Conservation (phyloP, 176 grass and related monocot genomes). For the Triticum monococcum region DNA sequence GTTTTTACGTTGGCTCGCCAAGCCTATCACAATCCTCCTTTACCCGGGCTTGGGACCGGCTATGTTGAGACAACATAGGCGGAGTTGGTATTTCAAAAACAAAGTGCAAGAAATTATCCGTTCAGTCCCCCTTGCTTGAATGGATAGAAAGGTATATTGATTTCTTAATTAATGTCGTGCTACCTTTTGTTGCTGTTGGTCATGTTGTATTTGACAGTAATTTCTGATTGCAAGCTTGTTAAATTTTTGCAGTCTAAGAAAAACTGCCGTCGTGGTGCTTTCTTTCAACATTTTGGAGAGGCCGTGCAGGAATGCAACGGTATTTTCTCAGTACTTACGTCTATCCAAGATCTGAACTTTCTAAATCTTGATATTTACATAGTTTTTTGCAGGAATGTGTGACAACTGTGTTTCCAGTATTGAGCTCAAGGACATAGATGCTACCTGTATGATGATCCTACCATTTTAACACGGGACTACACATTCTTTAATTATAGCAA, state of each 20-base stretch:
- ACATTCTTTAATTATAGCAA: conserved; percentile 3
- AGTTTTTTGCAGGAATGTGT: conserved; percentile 49
- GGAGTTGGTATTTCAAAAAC: not conserved
- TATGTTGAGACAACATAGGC: no score
- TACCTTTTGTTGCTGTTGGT: not conserved
- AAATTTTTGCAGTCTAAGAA: conserved; percentile 61
- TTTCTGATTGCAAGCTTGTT: conserved; percentile 25
- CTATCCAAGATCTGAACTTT: conserved; percentile 5
- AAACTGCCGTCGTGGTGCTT: conserved; percentile 69
- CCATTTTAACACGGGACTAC: not conserved
- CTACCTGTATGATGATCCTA: conserved; percentile 40
- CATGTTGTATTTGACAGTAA: not conserved
- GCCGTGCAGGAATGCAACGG: conserved; percentile 76
- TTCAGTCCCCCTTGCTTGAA: not conserved
- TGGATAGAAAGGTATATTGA: not conserved
- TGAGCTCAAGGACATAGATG: conserved; percentile 50
- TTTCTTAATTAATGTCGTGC: not conserved
- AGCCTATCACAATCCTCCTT: no score
- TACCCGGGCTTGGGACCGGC: no score
- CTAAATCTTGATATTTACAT: not conserved
- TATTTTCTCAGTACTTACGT: conserved; percentile 32
- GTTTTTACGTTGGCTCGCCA: no score
- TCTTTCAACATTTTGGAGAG: conserved; percentile 95
- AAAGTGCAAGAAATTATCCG: not conserved
- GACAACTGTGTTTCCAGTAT: conserved; percentile 48